Evolutionary conservation across 1,284 basidiomycete species (phyloP).

Genomic region (Anthracocystis panici-leucophaei): DNA sequence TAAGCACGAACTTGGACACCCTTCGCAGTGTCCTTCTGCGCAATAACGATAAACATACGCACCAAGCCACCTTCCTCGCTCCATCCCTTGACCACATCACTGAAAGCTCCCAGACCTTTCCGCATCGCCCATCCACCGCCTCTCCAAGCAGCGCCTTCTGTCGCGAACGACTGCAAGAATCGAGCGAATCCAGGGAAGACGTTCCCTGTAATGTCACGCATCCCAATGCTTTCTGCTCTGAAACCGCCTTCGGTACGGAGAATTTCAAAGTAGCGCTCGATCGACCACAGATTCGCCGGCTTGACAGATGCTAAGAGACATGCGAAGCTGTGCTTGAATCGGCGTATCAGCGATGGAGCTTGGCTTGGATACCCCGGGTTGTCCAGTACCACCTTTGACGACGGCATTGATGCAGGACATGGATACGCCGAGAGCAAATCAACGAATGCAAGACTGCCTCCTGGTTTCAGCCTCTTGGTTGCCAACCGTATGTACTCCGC

Average conservation of each 20-base stretch:
- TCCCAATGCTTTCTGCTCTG: slow-evolving; percentile 14
- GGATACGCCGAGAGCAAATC: slow-evolving; percentile 61
- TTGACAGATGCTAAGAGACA: slow-evolving; percentile 44
- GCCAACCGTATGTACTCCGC: slow-evolving; percentile 53
- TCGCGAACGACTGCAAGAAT: slow-evolving; percentile 50
- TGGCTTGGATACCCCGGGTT: slow-evolving; percentile 26
- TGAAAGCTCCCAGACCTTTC: slow-evolving; percentile 48
- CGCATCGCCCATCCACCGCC: slow-evolving; percentile 40
- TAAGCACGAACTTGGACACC: not conserved
- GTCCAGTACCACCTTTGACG: slow-evolving; percentile 12
- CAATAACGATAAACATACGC: slow-evolving; percentile 59
- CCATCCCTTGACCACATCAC: slow-evolving; percentile 58
- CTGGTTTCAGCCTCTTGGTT: slow-evolving; percentile 36
- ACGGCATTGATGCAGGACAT: slow-evolving; percentile 26
- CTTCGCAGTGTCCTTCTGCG: slow-evolving; percentile 11
- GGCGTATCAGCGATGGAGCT: slow-evolving; percentile 25
- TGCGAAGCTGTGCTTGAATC: slow-evolving; percentile 36
- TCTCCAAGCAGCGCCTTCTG: slow-evolving; percentile 56
- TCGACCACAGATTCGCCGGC: slow-evolving; percentile 43
- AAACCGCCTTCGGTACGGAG: slow-evolving; percentile 45
- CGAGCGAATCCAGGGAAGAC: slow-evolving; percentile 63
- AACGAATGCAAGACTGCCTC: slow-evolving; percentile 59
- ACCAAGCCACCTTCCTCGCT: slow-evolving; percentile 57
- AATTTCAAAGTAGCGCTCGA: slow-evolving; percentile 44
- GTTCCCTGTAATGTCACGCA: slow-evolving; percentile 59